Conservation (phyloP, 495 filamentous ascomycete genomes). For the Paragyromitra xinjiangensis region DNA sequence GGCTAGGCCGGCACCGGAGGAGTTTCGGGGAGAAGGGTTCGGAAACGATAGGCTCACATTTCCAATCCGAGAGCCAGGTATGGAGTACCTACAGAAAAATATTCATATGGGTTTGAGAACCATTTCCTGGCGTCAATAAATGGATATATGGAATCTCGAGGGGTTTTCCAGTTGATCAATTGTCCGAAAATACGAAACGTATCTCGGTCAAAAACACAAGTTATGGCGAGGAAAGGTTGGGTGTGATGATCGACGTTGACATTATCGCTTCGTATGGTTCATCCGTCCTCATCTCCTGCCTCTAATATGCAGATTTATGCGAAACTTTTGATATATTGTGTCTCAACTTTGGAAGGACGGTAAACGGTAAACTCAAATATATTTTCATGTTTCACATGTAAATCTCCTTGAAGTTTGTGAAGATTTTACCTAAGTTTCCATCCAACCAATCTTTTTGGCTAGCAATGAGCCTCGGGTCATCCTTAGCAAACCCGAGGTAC, state of each 20-base stretch:
- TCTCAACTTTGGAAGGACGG: constrained; percentile 2
- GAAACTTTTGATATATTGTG: constrained; percentile 35
- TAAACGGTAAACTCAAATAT: constrained; percentile 28
- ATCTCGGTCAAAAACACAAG: constrained; percentile 10
- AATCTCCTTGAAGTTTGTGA: constrained; percentile 1
- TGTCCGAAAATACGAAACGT: constrained; percentile 23
- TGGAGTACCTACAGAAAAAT: constrained; percentile 23
- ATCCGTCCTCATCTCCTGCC: constrained; percentile 44
- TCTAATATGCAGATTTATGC: constrained; percentile 21
- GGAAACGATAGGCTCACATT: constrained; percentile 52
- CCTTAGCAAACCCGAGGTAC: constrained; percentile 19
- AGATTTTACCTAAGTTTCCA: constrained; percentile 31
- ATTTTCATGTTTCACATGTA: constrained; percentile 33
- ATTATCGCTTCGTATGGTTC: constrained; percentile 45
- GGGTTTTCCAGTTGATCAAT: constrained; percentile 16
- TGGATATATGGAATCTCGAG: constrained; percentile 24
- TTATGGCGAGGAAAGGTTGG: constrained; percentile 19
- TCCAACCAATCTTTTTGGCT: constrained; percentile 17
- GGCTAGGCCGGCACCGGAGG: constrained; percentile 26
- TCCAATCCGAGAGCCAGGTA: constrained; percentile 47
- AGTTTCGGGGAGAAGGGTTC: constrained; percentile 51
- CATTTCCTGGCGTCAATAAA: constrained; percentile 12
- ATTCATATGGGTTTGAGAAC: constrained; percentile 5
- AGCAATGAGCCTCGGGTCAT: constrained; percentile 30
- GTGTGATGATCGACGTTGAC: constrained; percentile 44